phyloP scores from a whole-genome alignment of 495 filamentous ascomycete species.

The Hypoxylon fuscum region DNA sequence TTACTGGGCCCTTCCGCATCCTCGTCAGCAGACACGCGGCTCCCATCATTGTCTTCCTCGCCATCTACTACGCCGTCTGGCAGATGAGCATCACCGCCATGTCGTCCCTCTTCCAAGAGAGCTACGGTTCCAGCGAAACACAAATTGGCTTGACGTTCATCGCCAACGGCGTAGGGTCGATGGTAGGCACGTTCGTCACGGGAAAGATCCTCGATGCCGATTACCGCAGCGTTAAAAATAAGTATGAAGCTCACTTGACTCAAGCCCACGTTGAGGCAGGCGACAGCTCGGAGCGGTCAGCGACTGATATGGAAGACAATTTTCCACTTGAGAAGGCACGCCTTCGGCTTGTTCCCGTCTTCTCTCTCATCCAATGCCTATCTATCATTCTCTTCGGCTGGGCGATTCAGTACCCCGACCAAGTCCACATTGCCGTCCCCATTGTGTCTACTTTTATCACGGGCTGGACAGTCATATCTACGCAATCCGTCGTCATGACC shows the following conservation, averaged over 20 bases:
- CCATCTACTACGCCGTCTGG: constrained; percentile 64
- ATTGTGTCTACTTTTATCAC: constrained; percentile 51
- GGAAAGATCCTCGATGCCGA: constrained; percentile 57
- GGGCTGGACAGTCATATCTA: constrained; percentile 52
- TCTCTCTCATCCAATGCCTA: constrained; percentile 43
- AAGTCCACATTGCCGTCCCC: constrained; percentile 46
- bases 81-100: constrained; percentile 66
- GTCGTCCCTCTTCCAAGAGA: constrained; percentile 57
- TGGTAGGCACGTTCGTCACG: constrained; percentile 58
- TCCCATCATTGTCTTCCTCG: constrained; percentile 60
- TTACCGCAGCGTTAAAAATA: constrained; percentile 50
- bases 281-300: constrained; percentile 2
- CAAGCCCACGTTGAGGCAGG: constrained; percentile 17
- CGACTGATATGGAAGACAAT: constrained; percentile 15
- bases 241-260: constrained; percentile 26
- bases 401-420: constrained; percentile 41
- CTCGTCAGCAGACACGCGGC: constrained; percentile 53
- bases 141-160: constrained; percentile 62
- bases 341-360: constrained; percentile 46
- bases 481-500: constrained; percentile 49
- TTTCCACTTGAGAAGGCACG: constrained; percentile 54
- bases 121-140: constrained; percentile 55
- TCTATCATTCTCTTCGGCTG: constrained; percentile 52
- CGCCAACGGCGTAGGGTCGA: constrained; percentile 61
- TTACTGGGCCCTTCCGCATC: constrained; percentile 56